Percentiles rank a stretch among this genome's conserved stretches.
These are phyloP conservation scores for Pythium aristosporum DNA, from an alignment of 352 stramenopile genomes.

Conservation along the genomic window DNA sequence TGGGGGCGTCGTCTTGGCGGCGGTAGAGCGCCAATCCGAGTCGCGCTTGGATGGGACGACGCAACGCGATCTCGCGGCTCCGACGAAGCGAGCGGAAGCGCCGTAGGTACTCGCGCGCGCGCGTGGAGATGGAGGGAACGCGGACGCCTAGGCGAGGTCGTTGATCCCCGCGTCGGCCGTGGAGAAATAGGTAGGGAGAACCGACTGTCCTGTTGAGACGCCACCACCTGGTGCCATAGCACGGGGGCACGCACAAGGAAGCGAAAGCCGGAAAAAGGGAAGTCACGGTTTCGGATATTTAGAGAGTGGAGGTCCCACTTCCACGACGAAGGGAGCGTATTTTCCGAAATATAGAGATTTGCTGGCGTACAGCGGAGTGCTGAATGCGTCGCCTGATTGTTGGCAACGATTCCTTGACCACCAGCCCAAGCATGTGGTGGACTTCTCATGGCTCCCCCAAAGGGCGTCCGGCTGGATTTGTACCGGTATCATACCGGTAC, in stretches of 20 bases:
- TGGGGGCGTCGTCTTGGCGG: background rate
- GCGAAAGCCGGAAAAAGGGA: constrained; percentile 9
- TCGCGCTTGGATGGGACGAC: constrained; percentile 1
- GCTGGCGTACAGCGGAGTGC: background rate
- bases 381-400: background rate
- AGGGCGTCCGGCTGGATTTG: background rate
- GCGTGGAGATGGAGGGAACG: background rate
- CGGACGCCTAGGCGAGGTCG: background rate
- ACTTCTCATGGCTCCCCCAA: background rate
- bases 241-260: constrained; percentile 10
- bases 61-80: constrained; percentile 1
- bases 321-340: background rate
- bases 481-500: constrained; percentile 13
- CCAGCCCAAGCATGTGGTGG: background rate
- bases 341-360: constrained; percentile 1
- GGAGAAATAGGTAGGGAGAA: background rate
- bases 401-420: background rate
- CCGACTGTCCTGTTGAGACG: background rate
- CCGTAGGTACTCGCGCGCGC: constrained; percentile 3
- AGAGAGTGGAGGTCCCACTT: background rate
- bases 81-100: background rate
- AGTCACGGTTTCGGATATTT: background rate
- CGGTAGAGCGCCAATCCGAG: background rate
- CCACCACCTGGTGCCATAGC: constrained; percentile 22
- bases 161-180: background rate